Conservation (phyloP, 352 stramenopile genomes). For the Pythium apleroticum region DNA sequence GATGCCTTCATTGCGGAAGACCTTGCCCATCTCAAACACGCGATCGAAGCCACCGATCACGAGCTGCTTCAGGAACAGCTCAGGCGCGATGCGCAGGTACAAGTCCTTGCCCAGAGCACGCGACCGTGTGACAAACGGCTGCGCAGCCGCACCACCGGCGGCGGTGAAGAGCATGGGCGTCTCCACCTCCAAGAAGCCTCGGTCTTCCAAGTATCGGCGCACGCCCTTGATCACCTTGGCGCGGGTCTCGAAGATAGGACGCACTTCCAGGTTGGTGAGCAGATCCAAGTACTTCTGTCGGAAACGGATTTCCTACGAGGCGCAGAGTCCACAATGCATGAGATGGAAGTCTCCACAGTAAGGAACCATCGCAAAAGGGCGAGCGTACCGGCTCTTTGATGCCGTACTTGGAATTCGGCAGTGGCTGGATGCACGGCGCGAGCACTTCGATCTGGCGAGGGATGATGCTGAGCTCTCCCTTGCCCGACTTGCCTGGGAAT, state of each 20-base stretch:
- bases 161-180: slow-evolving; percentile 99
- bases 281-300: slow-evolving; percentile 98
- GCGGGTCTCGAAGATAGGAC: slow-evolving; percentile 93
- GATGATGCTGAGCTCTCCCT: slow-evolving; percentile 85
- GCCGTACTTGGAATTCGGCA: slow-evolving; percentile 94
- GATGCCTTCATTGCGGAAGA: too few relatives aligned
- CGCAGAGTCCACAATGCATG: slow-evolving; percentile 27
- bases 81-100: slow-evolving; percentile 95
- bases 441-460: slow-evolving; percentile 90
- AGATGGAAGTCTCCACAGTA: background rate
- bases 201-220: slow-evolving; percentile 68
- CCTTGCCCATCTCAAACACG: slow-evolving; percentile 98
- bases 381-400: slow-evolving; percentile 81
- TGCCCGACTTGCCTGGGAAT: slow-evolving; percentile 80
- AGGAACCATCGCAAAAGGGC: background rate
- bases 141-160: slow-evolving; percentile 95
- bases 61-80: slow-evolving; percentile 98
- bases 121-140: slow-evolving; percentile 98
- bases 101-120: slow-evolving; percentile 96
- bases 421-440: slow-evolving; percentile 92
- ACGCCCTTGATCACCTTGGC: slow-evolving; percentile 77
- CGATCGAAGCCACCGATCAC: slow-evolving; percentile 96
- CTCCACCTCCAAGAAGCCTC: slow-evolving; percentile 89
- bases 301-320: slow-evolving; percentile 96
- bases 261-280: slow-evolving; percentile 94